These are phyloP conservation scores for Amaranthus palmeri DNA, from an alignment of 148 eudicot genomes.

Conservation along the genomic window DNA sequence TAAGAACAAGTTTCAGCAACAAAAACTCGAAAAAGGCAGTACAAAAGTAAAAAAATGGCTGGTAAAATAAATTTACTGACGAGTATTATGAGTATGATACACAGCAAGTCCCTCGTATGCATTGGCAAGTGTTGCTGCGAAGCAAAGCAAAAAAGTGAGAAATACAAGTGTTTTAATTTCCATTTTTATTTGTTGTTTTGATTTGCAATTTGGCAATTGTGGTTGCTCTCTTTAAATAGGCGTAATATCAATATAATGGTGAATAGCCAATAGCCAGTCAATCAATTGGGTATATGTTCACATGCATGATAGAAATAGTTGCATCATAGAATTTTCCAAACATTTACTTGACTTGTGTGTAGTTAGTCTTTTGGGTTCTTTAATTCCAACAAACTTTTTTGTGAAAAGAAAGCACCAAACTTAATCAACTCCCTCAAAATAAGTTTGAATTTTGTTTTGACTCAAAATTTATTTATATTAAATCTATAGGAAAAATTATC, in stretches of 20 bases:
- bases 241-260: not conserved
- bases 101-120: conserved; percentile 15
- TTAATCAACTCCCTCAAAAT: not conserved
- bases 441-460: too few species aligned
- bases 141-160: conserved; percentile 3
- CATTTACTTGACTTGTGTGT: not conserved
- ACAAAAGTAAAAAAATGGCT: too few species aligned
- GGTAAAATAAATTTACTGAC: conserved; percentile 1
- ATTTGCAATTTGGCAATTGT: not conserved
- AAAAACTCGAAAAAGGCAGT: too few species aligned
- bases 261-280: not conserved
- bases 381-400: not conserved
- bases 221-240: not conserved
- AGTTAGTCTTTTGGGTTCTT: not conserved
- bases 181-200: not conserved
- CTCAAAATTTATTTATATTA: too few species aligned
- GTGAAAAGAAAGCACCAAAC: conserved; percentile 1
- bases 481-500: too few species aligned
- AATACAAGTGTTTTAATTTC: not conserved
- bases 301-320: not conserved
- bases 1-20: too few species aligned
- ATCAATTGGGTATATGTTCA: not conserved
- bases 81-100: not conserved
- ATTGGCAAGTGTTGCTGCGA: conserved; percentile 3
- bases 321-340: not conserved